Conservation (phyloP, 2,329 filamentous ascomycete genomes). For the Colletotrichum musae region DNA sequence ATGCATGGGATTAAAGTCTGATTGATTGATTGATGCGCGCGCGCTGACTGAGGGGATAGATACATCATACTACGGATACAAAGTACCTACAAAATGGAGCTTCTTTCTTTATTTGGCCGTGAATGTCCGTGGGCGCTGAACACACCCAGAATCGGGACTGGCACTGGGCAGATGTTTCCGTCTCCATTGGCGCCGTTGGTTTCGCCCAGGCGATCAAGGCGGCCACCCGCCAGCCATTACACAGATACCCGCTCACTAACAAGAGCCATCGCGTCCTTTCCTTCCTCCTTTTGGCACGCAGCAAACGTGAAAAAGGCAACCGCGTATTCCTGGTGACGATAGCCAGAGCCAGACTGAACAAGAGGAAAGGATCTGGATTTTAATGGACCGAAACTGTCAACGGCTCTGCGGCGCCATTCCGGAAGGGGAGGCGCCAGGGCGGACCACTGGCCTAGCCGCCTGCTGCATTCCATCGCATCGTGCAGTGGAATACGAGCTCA, state of each 20-base stretch:
- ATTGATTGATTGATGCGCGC: conserved; percentile 20
- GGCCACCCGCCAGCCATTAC: conserved; percentile 9
- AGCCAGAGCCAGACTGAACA: not conserved
- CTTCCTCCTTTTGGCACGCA: not conserved
- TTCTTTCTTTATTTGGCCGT: conserved; percentile 13
- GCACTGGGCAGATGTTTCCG: not conserved
- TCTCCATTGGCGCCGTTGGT: conserved; percentile 34
- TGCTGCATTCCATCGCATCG: conserved; percentile 4
- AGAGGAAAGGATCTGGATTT: conserved; percentile 9
- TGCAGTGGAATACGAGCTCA: conserved; percentile 16
- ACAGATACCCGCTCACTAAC: conserved; percentile 2
- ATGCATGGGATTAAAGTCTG: conserved; percentile 35
- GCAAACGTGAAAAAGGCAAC: conserved; percentile 1
- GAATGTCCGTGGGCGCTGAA: conserved; percentile 12
- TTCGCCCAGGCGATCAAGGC: conserved; percentile 36
- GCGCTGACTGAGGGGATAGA: too few species aligned
- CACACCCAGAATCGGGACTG: too few species aligned
- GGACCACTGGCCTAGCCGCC: not conserved
- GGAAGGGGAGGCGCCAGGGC: not conserved
- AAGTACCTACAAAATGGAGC: too few species aligned
- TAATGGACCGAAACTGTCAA: conserved; percentile 14
- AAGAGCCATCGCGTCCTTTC: not conserved
- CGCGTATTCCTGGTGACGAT: conserved; percentile 22
- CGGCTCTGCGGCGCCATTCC: conserved; percentile 19
- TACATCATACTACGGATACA: too few species aligned